Base-by-base conservation (phyloP, 768 basidiomycete species). In the Tephrocybe rancida region DNA sequence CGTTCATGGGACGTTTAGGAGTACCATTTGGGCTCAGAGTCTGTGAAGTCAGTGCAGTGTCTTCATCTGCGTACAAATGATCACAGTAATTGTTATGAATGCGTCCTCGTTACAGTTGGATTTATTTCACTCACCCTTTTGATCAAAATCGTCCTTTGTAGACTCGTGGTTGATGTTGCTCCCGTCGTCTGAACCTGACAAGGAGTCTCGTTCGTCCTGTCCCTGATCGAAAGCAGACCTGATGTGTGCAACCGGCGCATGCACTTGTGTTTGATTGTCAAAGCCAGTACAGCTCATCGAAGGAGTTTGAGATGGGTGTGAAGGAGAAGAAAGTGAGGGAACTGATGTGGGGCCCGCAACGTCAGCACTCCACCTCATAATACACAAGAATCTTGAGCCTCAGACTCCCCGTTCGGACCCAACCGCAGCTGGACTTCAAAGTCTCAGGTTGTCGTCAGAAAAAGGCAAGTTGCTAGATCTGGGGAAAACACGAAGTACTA, bases 1-100 rank as follows among this genome's bases (percentile, higher is more conserved):
- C 91, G 68, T 94, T 94, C 91, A 94, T 93, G 29, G 91, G 91
- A 11, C 91, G 85, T 67, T 92, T 92, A 21, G 91, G 91, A 43
- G 90, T 92, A 24, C 91, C 91, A 61, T 94, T 92, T 1, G 88
- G 78, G 67, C 93, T 94, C 52, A 93, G 80, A 13, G 88, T 85
- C 70, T 93, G 91, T 3, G 82, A 83, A 18, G 85, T 92, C 66
- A 92, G 70, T 2, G 85, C 72, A 32, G 64, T 54, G 49, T 71
- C 69, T 50, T 72, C 64, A 50, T 74, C 73, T 59, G 35, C 34
- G 27, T 34, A 25, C 35, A 24, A 24, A 54, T 34, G 54, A 25
- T 27, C 21, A 29, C 5, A 55, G 46, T 26, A 16, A 25, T 29
- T 38, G 42, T n/a, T 43, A 37, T 43, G 26, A 44, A 5, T n/a